Evolutionary conservation across 2,329 filamentous ascomycete species (phyloP).

Genomic region (Neodidymelliopsis sp.): DNA sequence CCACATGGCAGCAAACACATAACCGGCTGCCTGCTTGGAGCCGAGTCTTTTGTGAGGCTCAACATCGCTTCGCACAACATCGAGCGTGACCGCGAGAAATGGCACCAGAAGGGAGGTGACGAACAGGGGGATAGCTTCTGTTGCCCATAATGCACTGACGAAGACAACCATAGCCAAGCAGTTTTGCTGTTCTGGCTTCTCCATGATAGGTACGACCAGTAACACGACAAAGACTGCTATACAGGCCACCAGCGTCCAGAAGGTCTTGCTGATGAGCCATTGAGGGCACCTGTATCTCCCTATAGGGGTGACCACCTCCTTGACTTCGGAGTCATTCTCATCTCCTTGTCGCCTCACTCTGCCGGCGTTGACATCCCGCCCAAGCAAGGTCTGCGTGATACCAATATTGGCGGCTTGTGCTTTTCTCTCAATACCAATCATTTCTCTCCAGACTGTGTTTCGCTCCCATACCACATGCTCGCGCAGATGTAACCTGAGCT

Average conservation of each 20-base stretch:
- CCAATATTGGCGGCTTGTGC: constrained; percentile 94
- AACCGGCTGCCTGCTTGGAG: constrained; percentile 81
- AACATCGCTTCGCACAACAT: constrained; percentile 81
- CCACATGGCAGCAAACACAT: constrained; percentile 97
- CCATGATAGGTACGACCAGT: constrained; percentile 80
- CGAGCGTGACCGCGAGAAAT: constrained; percentile 86
- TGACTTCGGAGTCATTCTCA: constrained; percentile 70
- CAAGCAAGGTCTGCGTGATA: constrained; percentile 77
- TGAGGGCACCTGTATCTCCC: constrained; percentile 77
- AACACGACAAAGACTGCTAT: constrained; percentile 77
- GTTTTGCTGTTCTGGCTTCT: constrained; percentile 90
- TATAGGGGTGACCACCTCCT: constrained; percentile 79
- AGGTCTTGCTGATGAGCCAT: constrained; percentile 84
- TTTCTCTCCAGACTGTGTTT: constrained; percentile 98
- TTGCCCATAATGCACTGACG: constrained; percentile 94
- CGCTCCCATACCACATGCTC: constrained; percentile 99
- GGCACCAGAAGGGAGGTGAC: constrained; percentile 94
- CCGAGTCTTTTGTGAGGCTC: constrained; percentile 73
- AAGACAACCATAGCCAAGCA: constrained; percentile 93
- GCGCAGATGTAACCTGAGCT: constrained; percentile 86
- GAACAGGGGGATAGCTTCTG: constrained; percentile 95
- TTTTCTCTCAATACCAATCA: constrained; percentile 97
- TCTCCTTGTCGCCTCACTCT: constrained; percentile 84
- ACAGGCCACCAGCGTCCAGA: constrained; percentile 76
- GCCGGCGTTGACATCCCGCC: constrained; percentile 71